These are phyloP conservation scores for Canavalia gladiata DNA, from an alignment of 306 rosid genomes.

Conservation along the genomic window DNA sequence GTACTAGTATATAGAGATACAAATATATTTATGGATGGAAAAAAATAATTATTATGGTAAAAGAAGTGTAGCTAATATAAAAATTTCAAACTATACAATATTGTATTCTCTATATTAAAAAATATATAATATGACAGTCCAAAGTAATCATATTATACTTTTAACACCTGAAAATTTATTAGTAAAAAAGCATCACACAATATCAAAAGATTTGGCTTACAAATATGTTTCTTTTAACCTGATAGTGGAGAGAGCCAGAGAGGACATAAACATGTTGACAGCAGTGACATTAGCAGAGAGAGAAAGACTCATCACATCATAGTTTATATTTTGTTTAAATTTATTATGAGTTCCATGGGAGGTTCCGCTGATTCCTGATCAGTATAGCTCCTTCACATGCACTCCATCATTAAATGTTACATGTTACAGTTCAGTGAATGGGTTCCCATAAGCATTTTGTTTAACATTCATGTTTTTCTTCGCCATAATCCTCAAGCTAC, in stretches of 20 bases:
- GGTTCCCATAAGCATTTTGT: conserved; percentile 51
- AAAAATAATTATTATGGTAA: not conserved
- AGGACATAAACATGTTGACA: conserved; percentile 59
- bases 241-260: conserved; percentile 44
- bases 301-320: conserved; percentile 43
- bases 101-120: not conserved
- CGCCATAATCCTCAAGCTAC: conserved; percentile 11
- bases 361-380: conserved; percentile 50
- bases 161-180: conserved; percentile 9
- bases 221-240: conserved; percentile 32
- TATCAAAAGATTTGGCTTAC: conserved; percentile 14
- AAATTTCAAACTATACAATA: not conserved
- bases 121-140: not conserved
- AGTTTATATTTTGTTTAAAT: not conserved
- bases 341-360: not conserved
- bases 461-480: not conserved
- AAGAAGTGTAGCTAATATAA: not conserved
- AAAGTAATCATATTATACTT: not conserved
- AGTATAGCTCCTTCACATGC: conserved; percentile 60
- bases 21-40: no score
- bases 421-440: conserved; percentile 65
- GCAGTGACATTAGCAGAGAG: conserved; percentile 50
- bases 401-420: conserved; percentile 61
- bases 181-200: conserved; percentile 11
- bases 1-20: not conserved